A percentile compares a stretch with the other conserved stretches of the same genome.
Evolutionary conservation across 805 yeast species (phyloP).

Genomic region (Tetrapisispora fleetii): DNA sequence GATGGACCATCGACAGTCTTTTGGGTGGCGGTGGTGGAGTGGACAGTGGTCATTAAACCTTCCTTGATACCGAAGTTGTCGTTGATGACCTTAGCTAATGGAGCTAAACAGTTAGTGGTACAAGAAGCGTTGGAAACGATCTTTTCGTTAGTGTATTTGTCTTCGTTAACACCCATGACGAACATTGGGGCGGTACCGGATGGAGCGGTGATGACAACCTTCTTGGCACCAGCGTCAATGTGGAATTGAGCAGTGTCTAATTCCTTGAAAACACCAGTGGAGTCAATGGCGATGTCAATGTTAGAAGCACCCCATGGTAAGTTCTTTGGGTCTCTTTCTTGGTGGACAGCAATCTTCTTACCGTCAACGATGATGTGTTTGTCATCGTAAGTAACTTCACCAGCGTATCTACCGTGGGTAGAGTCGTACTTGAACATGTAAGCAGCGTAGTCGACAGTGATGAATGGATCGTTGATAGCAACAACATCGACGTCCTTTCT

Average conservation of each 20-base stretch:
- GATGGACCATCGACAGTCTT: constrained; percentile 71
- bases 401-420: constrained; percentile 55
- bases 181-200: constrained; percentile 66
- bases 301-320: constrained; percentile 59
- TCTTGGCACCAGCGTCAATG: constrained; percentile 65
- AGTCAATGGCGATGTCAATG: constrained; percentile 57
- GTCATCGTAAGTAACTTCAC: constrained; percentile 48
- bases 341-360: constrained; percentile 39
- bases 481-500: constrained; percentile 48
- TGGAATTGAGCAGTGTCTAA: constrained; percentile 58
- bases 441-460: constrained; percentile 58
- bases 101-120: constrained; percentile 68
- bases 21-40: constrained; percentile 64
- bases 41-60: constrained; percentile 69
- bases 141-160: constrained; percentile 46
- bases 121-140: constrained; percentile 64
- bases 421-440: constrained; percentile 71
- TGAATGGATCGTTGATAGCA: constrained; percentile 63
- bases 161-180: constrained; percentile 61
- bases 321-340: constrained; percentile 57
- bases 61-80: constrained; percentile 60
- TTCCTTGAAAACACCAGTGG: constrained; percentile 65
- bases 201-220: constrained; percentile 64
- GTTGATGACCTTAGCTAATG: constrained; percentile 59
- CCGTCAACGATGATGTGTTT: constrained; percentile 46